Evolutionary conservation across 768 basidiomycete species (phyloP).

Genomic region (Amanita molliuscula): DNA sequence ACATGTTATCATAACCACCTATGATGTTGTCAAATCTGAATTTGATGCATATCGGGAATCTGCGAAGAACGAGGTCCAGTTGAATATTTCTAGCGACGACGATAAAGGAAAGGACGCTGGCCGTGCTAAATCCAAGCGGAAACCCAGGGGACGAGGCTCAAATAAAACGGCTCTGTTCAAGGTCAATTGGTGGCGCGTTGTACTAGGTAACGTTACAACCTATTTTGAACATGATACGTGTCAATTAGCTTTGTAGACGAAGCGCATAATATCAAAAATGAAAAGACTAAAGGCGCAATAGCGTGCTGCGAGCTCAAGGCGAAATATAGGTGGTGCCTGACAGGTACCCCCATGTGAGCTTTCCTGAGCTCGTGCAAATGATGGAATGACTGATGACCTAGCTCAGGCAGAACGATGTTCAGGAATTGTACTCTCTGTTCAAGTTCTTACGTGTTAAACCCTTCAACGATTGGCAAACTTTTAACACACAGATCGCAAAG

Average conservation of each 20-base stretch:
- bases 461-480: slow-evolving; percentile 67
- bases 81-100: slow-evolving; percentile 22
- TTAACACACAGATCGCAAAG: slow-evolving; percentile 68
- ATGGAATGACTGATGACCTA: slow-evolving; percentile 21
- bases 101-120: slow-evolving; percentile 11
- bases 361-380: background rate
- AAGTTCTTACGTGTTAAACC: slow-evolving; percentile 83
- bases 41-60: slow-evolving; percentile 40
- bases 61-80: slow-evolving; percentile 46
- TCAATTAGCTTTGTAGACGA: slow-evolving; percentile 47
- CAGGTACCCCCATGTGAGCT: slow-evolving; percentile 68
- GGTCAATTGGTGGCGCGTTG: slow-evolving; percentile 76
- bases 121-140: slow-evolving; percentile 1
- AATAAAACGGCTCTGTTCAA: slow-evolving; percentile 54
- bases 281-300: slow-evolving; percentile 62
- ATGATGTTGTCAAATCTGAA: slow-evolving; percentile 76
- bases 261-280: slow-evolving; percentile 91
- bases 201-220: slow-evolving; percentile 52
- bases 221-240: background rate
- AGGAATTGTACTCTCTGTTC: slow-evolving; percentile 83
- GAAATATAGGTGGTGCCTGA: slow-evolving; percentile 83
- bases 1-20: slow-evolving; percentile 82
- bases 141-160: slow-evolving; percentile 8
- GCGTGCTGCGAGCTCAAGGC: slow-evolving; percentile 71
- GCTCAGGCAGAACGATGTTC: slow-evolving; percentile 76